A percentile compares a stretch with the other conserved stretches of the same genome.
Conservation (phyloP, 2,329 filamentous ascomycete species). For the Aspergillus hiratsukae region DNA sequence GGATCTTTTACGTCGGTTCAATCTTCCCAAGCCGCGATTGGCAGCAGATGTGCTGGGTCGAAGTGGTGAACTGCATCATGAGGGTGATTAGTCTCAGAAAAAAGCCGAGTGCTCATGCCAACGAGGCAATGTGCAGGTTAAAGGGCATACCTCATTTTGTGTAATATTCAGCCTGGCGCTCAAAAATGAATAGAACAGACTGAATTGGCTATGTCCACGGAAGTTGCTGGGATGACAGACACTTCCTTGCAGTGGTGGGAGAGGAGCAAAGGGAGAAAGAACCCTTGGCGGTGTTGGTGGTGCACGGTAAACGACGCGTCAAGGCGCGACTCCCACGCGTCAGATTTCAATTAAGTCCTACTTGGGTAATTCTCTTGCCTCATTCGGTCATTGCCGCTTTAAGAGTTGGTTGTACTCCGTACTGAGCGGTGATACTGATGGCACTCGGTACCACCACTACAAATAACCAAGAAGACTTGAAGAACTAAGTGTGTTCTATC, state of each 20-base stretch:
- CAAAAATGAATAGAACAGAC: slow-evolving; percentile 4
- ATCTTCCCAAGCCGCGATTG: slow-evolving; percentile 63
- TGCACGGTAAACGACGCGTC: slow-evolving; percentile 15
- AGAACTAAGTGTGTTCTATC: no score
- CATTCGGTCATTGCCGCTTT: background rate
- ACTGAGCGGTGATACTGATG: no score
- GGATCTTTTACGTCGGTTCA: slow-evolving; percentile 57
- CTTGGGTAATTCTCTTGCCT: slow-evolving; percentile 17
- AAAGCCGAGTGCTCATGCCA: slow-evolving; percentile 9
- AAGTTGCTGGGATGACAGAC: slow-evolving; percentile 2
- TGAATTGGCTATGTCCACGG: slow-evolving; percentile 6
- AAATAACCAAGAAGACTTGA: no score
- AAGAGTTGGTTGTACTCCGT: no score
- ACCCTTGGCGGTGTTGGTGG: slow-evolving; percentile 14
- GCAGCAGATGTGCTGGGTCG: slow-evolving; percentile 75
- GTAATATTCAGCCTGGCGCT: slow-evolving; percentile 7
- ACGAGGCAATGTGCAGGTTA: background rate
- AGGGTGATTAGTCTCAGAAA: background rate
- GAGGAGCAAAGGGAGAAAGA: slow-evolving; percentile 17
- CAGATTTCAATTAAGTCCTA: slow-evolving; percentile 31
- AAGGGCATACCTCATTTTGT: slow-evolving; percentile 29
- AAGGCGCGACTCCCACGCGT: slow-evolving; percentile 14
- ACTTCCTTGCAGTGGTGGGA: slow-evolving; percentile 2
- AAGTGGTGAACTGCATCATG: slow-evolving; percentile 66
- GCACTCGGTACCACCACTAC: no score